Evolutionary conservation across 345 rosid genomes (phyloP).

Genomic region (Lepidium aucheri): DNA sequence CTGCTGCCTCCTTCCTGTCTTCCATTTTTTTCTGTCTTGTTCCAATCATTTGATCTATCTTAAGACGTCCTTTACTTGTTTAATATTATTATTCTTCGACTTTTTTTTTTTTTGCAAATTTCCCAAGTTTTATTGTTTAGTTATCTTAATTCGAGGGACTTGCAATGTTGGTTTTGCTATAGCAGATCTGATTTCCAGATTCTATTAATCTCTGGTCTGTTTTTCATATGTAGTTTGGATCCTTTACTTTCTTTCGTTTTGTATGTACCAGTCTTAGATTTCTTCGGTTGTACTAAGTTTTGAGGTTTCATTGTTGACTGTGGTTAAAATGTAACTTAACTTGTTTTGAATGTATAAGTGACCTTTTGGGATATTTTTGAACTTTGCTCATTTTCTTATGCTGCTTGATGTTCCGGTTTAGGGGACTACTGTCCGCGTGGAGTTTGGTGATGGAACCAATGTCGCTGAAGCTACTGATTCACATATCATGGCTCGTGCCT

Average conservation of each 20-base stretch:
- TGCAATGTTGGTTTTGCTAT: slow-evolving; percentile 2
- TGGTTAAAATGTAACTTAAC: neutral
- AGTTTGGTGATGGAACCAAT: slow-evolving; percentile 75
- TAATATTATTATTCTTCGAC: neutral
- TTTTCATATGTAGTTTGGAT: neutral
- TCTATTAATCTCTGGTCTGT: neutral
- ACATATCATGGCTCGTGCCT: slow-evolving; percentile 53
- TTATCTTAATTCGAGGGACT: neutral
- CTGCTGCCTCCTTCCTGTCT: neutral
- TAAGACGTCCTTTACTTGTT: neutral
- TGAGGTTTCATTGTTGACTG: neutral
- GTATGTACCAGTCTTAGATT: neutral
- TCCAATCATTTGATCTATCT: slow-evolving; percentile 11
- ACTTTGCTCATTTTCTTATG: neutral
- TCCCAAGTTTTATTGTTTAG: neutral
- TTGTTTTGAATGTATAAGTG: neutral
- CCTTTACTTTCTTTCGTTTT: neutral
- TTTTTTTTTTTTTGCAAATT: neutral
- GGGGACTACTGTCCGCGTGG: slow-evolving; percentile 98
- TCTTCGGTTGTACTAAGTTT: neutral
- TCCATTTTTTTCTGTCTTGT: neutral
- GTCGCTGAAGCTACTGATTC: slow-evolving; percentile 61
- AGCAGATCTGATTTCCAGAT: slow-evolving; percentile 14
- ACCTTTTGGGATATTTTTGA: neutral
- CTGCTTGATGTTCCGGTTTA: slow-evolving; percentile 18